Evolutionary conservation across 768 basidiomycete species (phyloP), one percentile per base, ranked within the genome.

Genomic region (Floccularia luteovirens): DNA sequence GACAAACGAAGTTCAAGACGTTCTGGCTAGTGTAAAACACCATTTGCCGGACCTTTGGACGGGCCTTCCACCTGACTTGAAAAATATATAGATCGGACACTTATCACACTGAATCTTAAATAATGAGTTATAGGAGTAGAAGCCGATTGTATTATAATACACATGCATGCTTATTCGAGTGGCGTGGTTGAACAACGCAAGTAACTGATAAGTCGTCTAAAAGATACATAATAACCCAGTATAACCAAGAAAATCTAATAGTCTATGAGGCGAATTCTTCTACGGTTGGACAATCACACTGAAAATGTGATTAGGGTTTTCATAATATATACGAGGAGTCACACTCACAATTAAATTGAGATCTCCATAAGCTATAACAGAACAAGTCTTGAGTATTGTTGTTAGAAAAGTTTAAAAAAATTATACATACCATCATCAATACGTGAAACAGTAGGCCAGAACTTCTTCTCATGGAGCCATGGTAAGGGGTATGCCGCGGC

Each of bases 371-470:
- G 90, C 90, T 93, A 44, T 17, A 31, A 40, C 31, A 31, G 45
- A n/a, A n/a, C n/a, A n/a, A n/a, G n/a, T n/a, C n/a, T 36, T 21
- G 24, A 37, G 10, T 24, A 37, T 19, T 21, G 24, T 10, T 30
- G 13, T 51, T 45, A 42, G 12, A 44, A 24, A 42, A 14, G 17
- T 13, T 24, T 23, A 20, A 31, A 14, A 12, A 2, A 35, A 8
- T n/a, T 11, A 35, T 19, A 6, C 17, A 23, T 57, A 92, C 90
- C 86, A 67, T 97, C 94, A 54, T 97, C 93, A 38, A 99, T 76
- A 34, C 94, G 74, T 3, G 88, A 83, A 31, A 93, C 86, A 3
- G 87, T 74, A 1, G 96, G 94, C 96, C 96, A 99, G 66, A 97
- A 94, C 63, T 99, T 99, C 68, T 76, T 85, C 61, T 87, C 82